A percentile compares a stretch with the other conserved stretches of the same genome.
Conservation (phyloP, 805 yeast species). For the Saccharomycopsis sp. region DNA sequence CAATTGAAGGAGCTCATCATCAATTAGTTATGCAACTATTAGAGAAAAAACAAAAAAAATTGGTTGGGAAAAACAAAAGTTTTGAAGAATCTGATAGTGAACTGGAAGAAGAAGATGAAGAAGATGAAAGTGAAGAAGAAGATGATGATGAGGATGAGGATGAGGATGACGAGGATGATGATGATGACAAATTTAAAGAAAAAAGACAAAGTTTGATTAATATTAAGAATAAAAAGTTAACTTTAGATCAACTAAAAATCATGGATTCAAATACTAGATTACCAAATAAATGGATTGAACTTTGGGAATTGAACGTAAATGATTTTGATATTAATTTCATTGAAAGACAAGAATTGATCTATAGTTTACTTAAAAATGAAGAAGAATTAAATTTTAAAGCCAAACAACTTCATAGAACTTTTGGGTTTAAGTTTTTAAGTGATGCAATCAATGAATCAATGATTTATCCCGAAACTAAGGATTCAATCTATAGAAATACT, state of each 20-base stretch:
- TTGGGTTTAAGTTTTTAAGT: conserved; percentile 15
- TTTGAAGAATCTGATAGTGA: conserved; percentile 1
- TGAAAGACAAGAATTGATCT: conserved; percentile 14
- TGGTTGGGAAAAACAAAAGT: background rate
- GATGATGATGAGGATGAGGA: conserved; percentile 2
- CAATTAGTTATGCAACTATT: conserved; percentile 17
- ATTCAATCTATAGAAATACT: conserved; percentile 15
- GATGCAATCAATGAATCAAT: conserved; percentile 7
- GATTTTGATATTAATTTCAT: conserved; percentile 10
- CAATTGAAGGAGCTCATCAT: conserved; percentile 14
- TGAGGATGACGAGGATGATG: background rate
- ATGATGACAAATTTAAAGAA: background rate
- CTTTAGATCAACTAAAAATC: conserved; percentile 11
- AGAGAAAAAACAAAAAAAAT: conserved; percentile 4
- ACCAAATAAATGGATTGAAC: conserved; percentile 12
- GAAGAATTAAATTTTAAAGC: conserved; percentile 10
- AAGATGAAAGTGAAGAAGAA: conserved; percentile 2
- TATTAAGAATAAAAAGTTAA: conserved; percentile 5
- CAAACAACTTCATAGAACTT: conserved; percentile 10
- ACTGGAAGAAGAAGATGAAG: conserved; percentile 5
- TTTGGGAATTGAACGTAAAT: conserved; percentile 13
- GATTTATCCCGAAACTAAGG: conserved; percentile 15
- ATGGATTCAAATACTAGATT: conserved; percentile 12
- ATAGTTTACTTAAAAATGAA: conserved; percentile 12
- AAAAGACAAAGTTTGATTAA: conserved; percentile 4